Conservation (phyloP, 2,329 filamentous ascomycete genomes). For the Dothideomycetidae sp. region DNA sequence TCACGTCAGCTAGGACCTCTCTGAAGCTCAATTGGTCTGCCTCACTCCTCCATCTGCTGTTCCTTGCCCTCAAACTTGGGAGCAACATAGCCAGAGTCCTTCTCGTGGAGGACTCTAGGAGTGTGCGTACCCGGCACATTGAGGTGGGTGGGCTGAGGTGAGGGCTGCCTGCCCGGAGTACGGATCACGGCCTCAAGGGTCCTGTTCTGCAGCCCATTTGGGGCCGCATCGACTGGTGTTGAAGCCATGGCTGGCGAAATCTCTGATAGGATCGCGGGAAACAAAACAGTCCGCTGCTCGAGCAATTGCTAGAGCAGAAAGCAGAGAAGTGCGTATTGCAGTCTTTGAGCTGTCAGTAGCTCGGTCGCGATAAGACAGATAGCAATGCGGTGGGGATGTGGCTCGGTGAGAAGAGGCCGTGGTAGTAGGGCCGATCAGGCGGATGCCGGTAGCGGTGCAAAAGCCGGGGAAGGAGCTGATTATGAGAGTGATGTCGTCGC, state of each 20-base stretch:
- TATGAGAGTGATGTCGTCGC: background rate
- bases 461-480: background rate
- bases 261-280: background rate
- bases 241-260: slow-evolving; percentile 6
- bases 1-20: slow-evolving; percentile 15
- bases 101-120: slow-evolving; percentile 67
- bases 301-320: too few species aligned
- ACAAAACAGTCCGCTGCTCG: too few species aligned
- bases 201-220: slow-evolving; percentile 35
- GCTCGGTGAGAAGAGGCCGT: background rate
- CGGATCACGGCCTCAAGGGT: slow-evolving; percentile 41
- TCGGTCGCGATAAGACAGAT: background rate
- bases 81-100: slow-evolving; percentile 86
- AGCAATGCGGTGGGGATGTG: background rate
- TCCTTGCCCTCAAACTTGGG: slow-evolving; percentile 87
- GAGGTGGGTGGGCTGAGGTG: slow-evolving; percentile 78
- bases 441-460: background rate
- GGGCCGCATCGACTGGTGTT: background rate
- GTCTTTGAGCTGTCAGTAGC: background rate
- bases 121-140: slow-evolving; percentile 46
- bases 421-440: background rate
- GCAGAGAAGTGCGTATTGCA: background rate
- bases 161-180: slow-evolving; percentile 52
- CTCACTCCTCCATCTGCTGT: slow-evolving; percentile 73
- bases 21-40: background rate